phyloP scores from a whole-genome alignment of 1,284 basidiomycete species.

The Moniliella sp. region DNA sequence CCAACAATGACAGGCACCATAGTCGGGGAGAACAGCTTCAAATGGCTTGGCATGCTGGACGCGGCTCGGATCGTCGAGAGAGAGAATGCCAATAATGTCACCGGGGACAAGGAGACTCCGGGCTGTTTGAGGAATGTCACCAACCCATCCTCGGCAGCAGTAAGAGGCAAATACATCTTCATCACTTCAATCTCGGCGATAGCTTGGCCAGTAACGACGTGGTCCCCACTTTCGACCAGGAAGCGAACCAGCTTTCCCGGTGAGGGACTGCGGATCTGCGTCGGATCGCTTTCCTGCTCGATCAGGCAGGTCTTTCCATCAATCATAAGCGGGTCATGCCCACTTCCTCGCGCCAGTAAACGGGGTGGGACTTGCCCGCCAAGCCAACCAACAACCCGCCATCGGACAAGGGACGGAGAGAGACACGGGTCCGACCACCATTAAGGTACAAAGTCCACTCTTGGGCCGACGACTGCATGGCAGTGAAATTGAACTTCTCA shows the following conservation, averaged over 20 bases:
- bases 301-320: conserved; percentile 87
- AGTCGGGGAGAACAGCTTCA: conserved; percentile 53
- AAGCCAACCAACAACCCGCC: conserved; percentile 79
- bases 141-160: conserved; percentile 81
- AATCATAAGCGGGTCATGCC: conserved; percentile 58
- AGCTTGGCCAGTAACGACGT: conserved; percentile 78
- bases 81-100: conserved; percentile 88
- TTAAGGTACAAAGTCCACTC: conserved; percentile 89
- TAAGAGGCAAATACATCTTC: conserved; percentile 40
- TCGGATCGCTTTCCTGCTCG: conserved; percentile 97
- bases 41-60: conserved; percentile 97
- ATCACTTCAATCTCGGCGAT: conserved; percentile 80
- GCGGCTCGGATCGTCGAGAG: conserved; percentile 81
- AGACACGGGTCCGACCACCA: conserved; percentile 44
- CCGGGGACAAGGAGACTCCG: conserved; percentile 90
- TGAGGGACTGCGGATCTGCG: conserved; percentile 80
- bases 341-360: conserved; percentile 98
- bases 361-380: conserved; percentile 80
- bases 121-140: conserved; percentile 73
- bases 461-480: conserved; percentile 64
- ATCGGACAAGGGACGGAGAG: conserved; percentile 57
- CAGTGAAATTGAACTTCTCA: conserved; percentile 82
- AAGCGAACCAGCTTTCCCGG: conserved; percentile 89
- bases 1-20: conserved; percentile 65
- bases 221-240: conserved; percentile 88